phyloP scores from a whole-genome alignment of 352 stramenopile genomes.

The Aphanomyces euteiches region DNA sequence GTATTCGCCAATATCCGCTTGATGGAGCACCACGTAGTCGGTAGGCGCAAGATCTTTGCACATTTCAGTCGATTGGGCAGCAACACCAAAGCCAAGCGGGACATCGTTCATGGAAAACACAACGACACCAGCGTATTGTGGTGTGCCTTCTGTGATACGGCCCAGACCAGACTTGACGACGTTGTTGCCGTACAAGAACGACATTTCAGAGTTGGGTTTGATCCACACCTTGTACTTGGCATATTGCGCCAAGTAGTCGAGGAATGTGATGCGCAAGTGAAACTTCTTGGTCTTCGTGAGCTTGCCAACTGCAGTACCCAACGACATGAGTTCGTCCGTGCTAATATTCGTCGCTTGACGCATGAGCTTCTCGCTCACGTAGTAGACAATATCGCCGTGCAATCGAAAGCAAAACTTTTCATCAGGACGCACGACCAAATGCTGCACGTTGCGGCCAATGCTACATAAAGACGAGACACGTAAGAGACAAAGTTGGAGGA shows the following conservation, averaged over 20 bases:
- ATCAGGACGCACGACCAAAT: constrained; percentile 95
- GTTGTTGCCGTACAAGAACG: constrained; percentile 99
- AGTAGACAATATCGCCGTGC: constrained; percentile 97
- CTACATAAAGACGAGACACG: constrained; percentile 33
- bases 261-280: constrained; percentile 96
- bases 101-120: constrained; percentile 99
- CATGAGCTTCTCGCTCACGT: constrained; percentile 96
- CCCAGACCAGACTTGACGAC: constrained; percentile 97
- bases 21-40: constrained; percentile 97
- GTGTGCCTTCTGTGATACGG: constrained; percentile 96
- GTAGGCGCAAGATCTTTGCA: constrained; percentile 95
- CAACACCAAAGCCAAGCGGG: constrained; percentile 97
- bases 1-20: constrained; percentile 99
- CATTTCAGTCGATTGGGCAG: constrained; percentile 94
- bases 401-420: constrained; percentile 98
- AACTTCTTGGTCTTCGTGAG: constrained; percentile 99
- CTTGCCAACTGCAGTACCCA: constrained; percentile 98
- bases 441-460: constrained; percentile 96
- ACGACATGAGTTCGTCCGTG: constrained; percentile 92
- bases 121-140: constrained; percentile 97
- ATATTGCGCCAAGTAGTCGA: constrained; percentile 98
- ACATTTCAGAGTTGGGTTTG: constrained; percentile 99
- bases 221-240: constrained; percentile 99
- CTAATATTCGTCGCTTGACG: constrained; percentile 93
- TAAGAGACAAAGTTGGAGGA: background rate